Evolutionary conservation across 2,329 filamentous ascomycete species (phyloP).

Genomic region (Chaetomium globosum): DNA sequence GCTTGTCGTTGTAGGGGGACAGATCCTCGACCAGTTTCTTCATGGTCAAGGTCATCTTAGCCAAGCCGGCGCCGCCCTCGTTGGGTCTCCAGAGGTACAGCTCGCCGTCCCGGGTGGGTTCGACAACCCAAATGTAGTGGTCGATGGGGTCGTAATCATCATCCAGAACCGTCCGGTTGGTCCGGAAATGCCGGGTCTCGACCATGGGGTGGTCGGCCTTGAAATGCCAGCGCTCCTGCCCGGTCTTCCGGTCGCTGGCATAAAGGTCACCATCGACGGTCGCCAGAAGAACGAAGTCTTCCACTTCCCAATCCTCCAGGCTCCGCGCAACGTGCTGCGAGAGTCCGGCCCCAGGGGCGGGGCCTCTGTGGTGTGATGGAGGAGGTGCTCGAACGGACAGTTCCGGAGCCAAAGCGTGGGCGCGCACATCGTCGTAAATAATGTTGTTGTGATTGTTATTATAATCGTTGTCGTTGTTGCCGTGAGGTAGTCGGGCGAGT

Average conservation of each 20-base stretch:
- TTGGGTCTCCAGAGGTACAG: slow-evolving; percentile 84
- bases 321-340: slow-evolving; percentile 93
- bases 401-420: slow-evolving; percentile 96
- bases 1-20: slow-evolving; percentile 72
- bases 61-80: slow-evolving; percentile 58
- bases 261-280: slow-evolving; percentile 98
- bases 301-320: slow-evolving; percentile 98
- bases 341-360: slow-evolving; percentile 61
- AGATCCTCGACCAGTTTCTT: slow-evolving; percentile 85
- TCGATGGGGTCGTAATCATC: slow-evolving; percentile 69
- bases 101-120: slow-evolving; percentile 82
- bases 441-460: slow-evolving; percentile 41
- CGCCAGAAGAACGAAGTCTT: slow-evolving; percentile 99
- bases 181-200: slow-evolving; percentile 79
- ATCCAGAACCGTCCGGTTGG: slow-evolving; percentile 64
- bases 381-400: slow-evolving; percentile 86
- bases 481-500: slow-evolving; percentile 4
- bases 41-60: slow-evolving; percentile 72
- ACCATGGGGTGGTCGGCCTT: slow-evolving; percentile 85
- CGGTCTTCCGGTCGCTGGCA: slow-evolving; percentile 85
- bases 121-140: slow-evolving; percentile 92
- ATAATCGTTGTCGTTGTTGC: slow-evolving; percentile 1
- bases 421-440: slow-evolving; percentile 76
- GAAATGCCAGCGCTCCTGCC: slow-evolving; percentile 81
- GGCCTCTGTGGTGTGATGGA: slow-evolving; percentile 68